Evolutionary conservation across 805 yeast genomes (phyloP).

Genomic region (Candida golubevii): DNA sequence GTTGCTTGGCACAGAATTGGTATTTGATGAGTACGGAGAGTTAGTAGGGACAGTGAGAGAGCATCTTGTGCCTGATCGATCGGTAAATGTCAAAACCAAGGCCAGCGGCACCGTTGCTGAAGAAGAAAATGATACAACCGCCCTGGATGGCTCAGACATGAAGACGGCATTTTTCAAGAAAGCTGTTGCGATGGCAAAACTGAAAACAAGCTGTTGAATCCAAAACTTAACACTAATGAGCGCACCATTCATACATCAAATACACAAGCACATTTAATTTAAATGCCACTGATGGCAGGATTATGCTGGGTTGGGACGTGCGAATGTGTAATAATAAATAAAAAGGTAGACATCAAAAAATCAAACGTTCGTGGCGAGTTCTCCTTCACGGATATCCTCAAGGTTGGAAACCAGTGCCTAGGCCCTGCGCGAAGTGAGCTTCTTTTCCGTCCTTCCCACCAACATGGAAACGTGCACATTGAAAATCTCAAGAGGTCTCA

Average conservation of each 20-base stretch:
- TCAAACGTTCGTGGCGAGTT: too few species aligned
- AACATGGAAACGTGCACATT: too few species aligned
- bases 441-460: neutral
- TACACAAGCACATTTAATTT: too few species aligned
- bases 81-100: constrained; percentile 21
- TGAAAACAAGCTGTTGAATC: neutral
- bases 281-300: too few species aligned
- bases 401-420: neutral
- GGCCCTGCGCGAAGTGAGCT: neutral
- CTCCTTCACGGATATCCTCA: neutral
- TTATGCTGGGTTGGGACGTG: too few species aligned
- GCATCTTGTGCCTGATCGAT: constrained; percentile 31
- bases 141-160: constrained; percentile 15
- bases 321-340: too few species aligned
- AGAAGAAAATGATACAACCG: constrained; percentile 11
- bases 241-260: too few species aligned
- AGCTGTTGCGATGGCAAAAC: constrained; percentile 16
- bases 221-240: too few species aligned
- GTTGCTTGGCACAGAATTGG: constrained; percentile 68
- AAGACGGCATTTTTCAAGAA: constrained; percentile 21
- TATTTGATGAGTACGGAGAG: constrained; percentile 42
- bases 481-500: too few species aligned
- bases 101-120: constrained; percentile 13
- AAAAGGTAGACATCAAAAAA: too few species aligned
- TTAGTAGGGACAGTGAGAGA: constrained; percentile 37